phyloP scores from a whole-genome alignment of 2,329 filamentous ascomycete genomes.

The Microcera coccophila region DNA sequence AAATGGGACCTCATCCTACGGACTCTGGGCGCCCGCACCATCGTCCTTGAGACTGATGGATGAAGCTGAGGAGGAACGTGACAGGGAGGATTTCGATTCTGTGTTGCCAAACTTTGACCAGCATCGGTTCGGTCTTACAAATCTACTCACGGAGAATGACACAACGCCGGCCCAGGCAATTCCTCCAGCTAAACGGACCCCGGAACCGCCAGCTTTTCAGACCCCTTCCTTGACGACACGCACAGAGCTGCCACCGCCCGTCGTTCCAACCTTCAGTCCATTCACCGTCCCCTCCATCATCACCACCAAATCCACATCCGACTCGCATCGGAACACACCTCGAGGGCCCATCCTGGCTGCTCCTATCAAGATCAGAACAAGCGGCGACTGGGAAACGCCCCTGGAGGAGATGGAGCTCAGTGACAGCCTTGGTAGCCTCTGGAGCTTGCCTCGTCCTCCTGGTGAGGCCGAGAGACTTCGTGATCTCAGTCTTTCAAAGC shows the following conservation, averaged over 20 bases:
- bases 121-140: conserved; percentile 18
- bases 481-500: conserved; percentile 46
- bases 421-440: conserved; percentile 40
- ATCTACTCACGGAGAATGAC: conserved; percentile 1
- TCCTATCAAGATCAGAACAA: conserved; percentile 36
- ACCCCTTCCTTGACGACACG: conserved; percentile 17
- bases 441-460: conserved; percentile 42
- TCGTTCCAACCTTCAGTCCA: conserved; percentile 15
- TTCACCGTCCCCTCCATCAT: conserved; percentile 18
- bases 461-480: conserved; percentile 44
- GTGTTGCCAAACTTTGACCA: conserved; percentile 52
- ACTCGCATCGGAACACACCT: conserved; percentile 16
- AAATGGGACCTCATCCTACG: conserved; percentile 20
- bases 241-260: conserved; percentile 19
- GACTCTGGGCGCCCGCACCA: conserved; percentile 34
- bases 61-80: conserved; percentile 30
- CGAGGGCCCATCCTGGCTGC: conserved; percentile 31
- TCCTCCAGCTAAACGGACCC: conserved; percentile 1
- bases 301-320: conserved; percentile 8
- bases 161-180: conserved; percentile 4
- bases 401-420: conserved; percentile 36
- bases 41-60: conserved; percentile 43
- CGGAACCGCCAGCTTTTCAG: conserved; percentile 8
- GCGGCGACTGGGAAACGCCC: conserved; percentile 28
- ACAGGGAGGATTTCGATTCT: conserved; percentile 45